Evolutionary conservation across 306 rosid species (phyloP), one percentile per base, ranked within the genome.

Genomic region (Vicia sativa): DNA sequence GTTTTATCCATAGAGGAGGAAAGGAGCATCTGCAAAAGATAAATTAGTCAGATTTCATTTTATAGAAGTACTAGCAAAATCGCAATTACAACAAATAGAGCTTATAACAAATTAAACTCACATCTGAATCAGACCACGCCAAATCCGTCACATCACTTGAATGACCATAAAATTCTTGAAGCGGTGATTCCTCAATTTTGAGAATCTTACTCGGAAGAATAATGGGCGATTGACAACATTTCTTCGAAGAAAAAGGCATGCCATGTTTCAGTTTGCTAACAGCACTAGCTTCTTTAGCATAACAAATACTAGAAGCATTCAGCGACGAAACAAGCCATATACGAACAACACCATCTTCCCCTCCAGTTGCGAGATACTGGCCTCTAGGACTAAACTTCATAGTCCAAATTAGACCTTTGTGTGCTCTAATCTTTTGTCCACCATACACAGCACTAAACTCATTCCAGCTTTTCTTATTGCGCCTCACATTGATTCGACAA

Each of bases 1-100:
- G 96, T 90, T 79, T 82, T 83, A 81, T 93, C 99, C 87, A 41
- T 83, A n/a, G 99, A 93, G n/a, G 95, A 73, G 14, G 99, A 93
- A 79, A 93, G 85, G 23, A 93, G 89, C 79, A 73, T 67, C 99
- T 90, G 90, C 85, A 80, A 31, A 67, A 77, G 77, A 41, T 49
- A 77, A 5, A 31, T 52, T 49, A 68, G 39, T 78, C 77, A 74
- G 67, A 43, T 59, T 55, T 12, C 63, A 48, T 59, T 60, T 25
- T 59, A 61, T 5, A 31, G 1, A 26, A 55, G 37, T 55, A n/a
- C n/a, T n/a, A 55, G 18, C 61, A 74, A 9, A 74, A 9, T 41
- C 29, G 53, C 70, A 72, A 68, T 21, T 3, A 18, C 31, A 50
- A 59, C 42, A 60, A 65, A 65, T 21, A 68, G 38, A 59, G 37